Evolutionary conservation across 148 eudicot species (phyloP), one percentile per base, ranked within the genome.

Genomic region (Rhododendron williamsianum): DNA sequence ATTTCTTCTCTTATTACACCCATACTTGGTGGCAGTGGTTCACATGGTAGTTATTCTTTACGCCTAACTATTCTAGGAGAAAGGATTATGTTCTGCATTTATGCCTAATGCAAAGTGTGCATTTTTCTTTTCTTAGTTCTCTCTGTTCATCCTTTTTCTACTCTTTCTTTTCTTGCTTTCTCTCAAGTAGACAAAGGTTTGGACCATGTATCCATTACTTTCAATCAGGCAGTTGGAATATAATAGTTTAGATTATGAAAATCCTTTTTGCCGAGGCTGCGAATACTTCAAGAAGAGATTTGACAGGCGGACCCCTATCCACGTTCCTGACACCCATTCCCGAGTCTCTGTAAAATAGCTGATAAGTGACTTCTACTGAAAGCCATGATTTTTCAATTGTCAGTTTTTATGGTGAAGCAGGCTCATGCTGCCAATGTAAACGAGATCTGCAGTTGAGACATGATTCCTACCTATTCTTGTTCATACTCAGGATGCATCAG

Each of bases 1-100:
- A 88, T 96, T 87, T 96, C 99, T 51, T 93, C 97, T 35, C 94
- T 96, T 83, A 91, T 96, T 81, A 87, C 94, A 52, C 98, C 98
- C 80, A 63, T 94, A 86, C 94, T 96, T 72, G 96, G 96, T 63
- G 93, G 96, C 51, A 85, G 88, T 90, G 93, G 94, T 78, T 91
- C 93, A 74, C 93, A 93, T 82, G 98, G 99, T 96, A 91, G 73
- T 27, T 78, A 7, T 65, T 69, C 51, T 48, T 15, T 23, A 21
- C 7, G 60, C 45, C 18, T 38, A 18, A 52, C 3, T 36, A 38
- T 38, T 12, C 38, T 76, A 16, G 16, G 12, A 43, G 76, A 25
- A 48, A 48, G 36, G 81, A 80, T 54, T 16, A 54, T 35, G 43
- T 80, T 80, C 27, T 52, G 15, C 36, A 25, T 45, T 45, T 78